Evolutionary conservation across 1,139 yeast species (phyloP).

Genomic region (Pichia sp.): DNA sequence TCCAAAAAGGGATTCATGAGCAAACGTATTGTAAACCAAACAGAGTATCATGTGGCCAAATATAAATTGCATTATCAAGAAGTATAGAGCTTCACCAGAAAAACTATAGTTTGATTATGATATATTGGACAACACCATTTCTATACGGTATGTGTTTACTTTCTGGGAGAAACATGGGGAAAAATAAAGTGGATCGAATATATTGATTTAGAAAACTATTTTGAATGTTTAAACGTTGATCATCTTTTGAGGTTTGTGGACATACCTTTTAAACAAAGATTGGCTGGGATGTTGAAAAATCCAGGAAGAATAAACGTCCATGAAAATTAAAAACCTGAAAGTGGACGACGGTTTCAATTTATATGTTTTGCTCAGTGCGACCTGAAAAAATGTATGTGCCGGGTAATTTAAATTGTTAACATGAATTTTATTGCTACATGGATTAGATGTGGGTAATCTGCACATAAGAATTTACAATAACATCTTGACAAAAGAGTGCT

Average conservation of each 20-base stretch:
- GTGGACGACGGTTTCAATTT: background rate
- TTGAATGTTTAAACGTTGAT: background rate
- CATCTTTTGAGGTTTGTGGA: background rate
- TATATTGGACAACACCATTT: slow-evolving; percentile 10
- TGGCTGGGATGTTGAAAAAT: no score
- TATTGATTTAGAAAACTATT: background rate
- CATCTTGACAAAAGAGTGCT: background rate
- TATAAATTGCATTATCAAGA: slow-evolving; percentile 1
- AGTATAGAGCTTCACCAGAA: slow-evolving; percentile 9
- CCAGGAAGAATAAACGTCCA: no score
- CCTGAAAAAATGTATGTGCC: background rate
- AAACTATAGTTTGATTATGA: slow-evolving; percentile 3
- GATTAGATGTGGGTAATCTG: no score
- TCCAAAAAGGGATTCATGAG: slow-evolving; percentile 39
- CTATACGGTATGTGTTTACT: background rate
- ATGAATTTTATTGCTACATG: background rate
- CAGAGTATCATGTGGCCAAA: slow-evolving; percentile 31
- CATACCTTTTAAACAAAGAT: background rate
- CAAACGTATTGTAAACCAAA: slow-evolving; percentile 19
- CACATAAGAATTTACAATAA: background rate
- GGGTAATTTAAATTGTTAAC: background rate
- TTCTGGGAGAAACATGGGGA: background rate
- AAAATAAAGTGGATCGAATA: background rate
- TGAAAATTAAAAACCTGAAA: no score
- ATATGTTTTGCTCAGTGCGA: background rate